Evolutionary conservation across 352 stramenopile species (phyloP), one percentile per base, ranked within the genome.

Genomic region (Hyaloperonospora brassicae): DNA sequence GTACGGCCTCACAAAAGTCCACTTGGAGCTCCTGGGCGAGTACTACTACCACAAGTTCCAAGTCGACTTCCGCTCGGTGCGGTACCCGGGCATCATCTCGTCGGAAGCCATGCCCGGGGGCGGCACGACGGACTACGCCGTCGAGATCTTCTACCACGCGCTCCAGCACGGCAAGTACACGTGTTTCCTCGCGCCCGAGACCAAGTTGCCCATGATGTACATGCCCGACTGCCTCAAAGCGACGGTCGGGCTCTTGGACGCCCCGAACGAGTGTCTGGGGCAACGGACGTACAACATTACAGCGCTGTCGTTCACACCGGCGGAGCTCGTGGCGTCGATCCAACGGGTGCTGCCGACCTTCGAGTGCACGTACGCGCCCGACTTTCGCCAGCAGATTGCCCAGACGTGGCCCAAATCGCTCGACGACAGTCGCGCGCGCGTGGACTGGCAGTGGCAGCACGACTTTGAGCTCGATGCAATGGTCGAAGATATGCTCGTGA

Each of bases 141-240:
- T 97, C 24, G 87, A 96, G 66, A 96, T 97, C 67, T 97, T 95
- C 56, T 96, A 96, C 62, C 83, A 96, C 35, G 89, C 89, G 35
- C 71, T 97, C 38, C 82, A 86, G 65, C 63, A 86, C 49, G 76
- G 79, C 69, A 84, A 81, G 57, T 97, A 97, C 75, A 93, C 76
- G 52, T 96, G 84, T 52, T 97, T 95, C 61, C 52, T 97, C 5
- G 50, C 73, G 44, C 68, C 72, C 10, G 69, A 94, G 47, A 83
- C 87, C 12, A 76, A 78, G 36, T 59, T 97, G 68, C 89, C 89
- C 24, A 97, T 97, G 87, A 97, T 97, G 84, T 96, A 97, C 85
- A 97, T 97, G 88, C 85, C 84, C 23, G 89, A 97, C 65, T 95
- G 83, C 51, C 70, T 97, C 25, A 89, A 91, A 57, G 86, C 81